Percentiles rank a stretch among this genome's conserved stretches.
These are phyloP conservation scores for Bipolaris victoriae DNA, from an alignment of 2,329 filamentous ascomycete genomes.

Conservation along the genomic window DNA sequence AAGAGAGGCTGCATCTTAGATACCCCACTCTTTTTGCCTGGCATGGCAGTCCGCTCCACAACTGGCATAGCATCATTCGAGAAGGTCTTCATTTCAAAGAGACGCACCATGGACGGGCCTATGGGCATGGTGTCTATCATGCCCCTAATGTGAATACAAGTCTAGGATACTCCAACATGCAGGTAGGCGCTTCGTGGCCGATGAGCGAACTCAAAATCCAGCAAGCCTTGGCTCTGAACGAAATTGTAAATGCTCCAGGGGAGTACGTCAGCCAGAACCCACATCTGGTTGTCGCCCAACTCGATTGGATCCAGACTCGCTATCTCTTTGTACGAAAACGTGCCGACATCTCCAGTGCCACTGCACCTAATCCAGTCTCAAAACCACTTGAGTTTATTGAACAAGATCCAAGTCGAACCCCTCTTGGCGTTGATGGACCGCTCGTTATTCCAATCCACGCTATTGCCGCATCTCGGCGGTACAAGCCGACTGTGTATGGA, in stretches of 20 bases:
- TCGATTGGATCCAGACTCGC: slow-evolving; percentile 89
- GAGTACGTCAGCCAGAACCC: slow-evolving; percentile 64
- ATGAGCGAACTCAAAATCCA: slow-evolving; percentile 67
- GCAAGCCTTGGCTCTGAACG: slow-evolving; percentile 75
- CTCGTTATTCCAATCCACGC: slow-evolving; percentile 62
- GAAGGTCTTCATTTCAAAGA: slow-evolving; percentile 77
- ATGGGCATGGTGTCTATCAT: slow-evolving; percentile 83
- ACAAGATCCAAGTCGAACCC: slow-evolving; percentile 53
- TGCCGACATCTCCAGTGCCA: background rate
- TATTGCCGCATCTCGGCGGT: slow-evolving; percentile 54
- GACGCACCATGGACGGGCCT: slow-evolving; percentile 69
- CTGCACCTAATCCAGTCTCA: slow-evolving; percentile 9
- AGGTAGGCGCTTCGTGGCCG: slow-evolving; percentile 57
- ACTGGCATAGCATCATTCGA: slow-evolving; percentile 91
- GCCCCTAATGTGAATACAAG: slow-evolving; percentile 66
- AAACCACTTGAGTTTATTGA: slow-evolving; percentile 39
- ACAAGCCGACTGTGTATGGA: slow-evolving; percentile 22
- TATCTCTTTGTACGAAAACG: slow-evolving; percentile 71
- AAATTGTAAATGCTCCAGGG: slow-evolving; percentile 76
- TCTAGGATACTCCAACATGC: slow-evolving; percentile 52
- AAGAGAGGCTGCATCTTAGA: slow-evolving; percentile 48
- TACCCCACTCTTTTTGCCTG: slow-evolving; percentile 81
- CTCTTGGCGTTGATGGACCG: slow-evolving; percentile 47
- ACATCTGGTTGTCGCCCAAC: slow-evolving; percentile 73
- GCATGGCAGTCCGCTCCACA: slow-evolving; percentile 77